Base-by-base conservation (phyloP, 345 rosid species). In the Gossypium stocksii region DNA sequence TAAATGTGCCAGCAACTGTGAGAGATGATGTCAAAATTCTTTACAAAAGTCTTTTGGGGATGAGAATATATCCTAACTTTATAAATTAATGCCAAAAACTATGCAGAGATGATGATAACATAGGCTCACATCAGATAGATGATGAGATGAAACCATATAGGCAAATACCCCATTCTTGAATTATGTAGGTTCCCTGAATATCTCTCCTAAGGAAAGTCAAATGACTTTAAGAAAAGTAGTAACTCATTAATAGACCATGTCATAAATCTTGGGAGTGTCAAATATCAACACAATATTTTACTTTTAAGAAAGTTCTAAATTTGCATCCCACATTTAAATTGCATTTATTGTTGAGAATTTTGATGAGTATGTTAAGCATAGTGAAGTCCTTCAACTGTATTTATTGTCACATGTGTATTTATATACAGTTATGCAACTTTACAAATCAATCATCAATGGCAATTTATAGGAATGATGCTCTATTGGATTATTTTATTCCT, bases 401-500 rank as follows among this genome's bases (percentile, higher is more conserved):
- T 70, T 53, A 34, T 29, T 19, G n/a, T 53, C 62, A 70, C 29
- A 34, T 12, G 12, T 3, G 12, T 34, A 19, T 34, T 34, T 11
- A 54, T 23, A 9, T 46, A 52, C 52, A 19, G 74, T 27, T 27
- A 56, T 46, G 48, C 72, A 59, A 58, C 75, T 29, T 68, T 43
- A 23, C 67, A 70, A 73, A 54, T 17, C 70, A 29, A 72, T 57
- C 45, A 63, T 57, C 63, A 29, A 46, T 71, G 67, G 62, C 27
- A 67, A 38, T 20, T 57, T 52, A 41, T 27, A 6, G 77, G 79
- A 79, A 80, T 80, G 53, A 69, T 27, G 19, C 49, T 74, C 51
- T 74, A 10, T 25, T 63, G 7, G 49, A 10, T 64, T 41, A 11
- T 19, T 57, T 52, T 56, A 73, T 78, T 78, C 67, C 52, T 27